These are phyloP conservation scores for Podospora bellae-mahoneyi DNA, from an alignment of 495 filamentous ascomycete genomes.

Conservation along the genomic window DNA sequence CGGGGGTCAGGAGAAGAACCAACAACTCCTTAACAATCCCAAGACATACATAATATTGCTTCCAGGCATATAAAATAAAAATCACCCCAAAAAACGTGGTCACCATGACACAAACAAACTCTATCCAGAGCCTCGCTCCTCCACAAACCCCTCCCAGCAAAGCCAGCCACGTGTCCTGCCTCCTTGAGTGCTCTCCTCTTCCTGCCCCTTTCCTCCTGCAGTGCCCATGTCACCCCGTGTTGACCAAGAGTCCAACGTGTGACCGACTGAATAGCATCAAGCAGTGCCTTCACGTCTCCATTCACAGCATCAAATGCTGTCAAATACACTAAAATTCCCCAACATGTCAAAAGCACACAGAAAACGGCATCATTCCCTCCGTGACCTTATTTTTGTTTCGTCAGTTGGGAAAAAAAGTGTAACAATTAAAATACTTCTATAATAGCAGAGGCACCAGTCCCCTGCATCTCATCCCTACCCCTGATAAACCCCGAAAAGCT, in stretches of 20 bases:
- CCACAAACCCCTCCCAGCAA: background rate
- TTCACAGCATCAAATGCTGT: background rate
- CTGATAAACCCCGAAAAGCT: no score
- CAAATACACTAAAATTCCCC: background rate
- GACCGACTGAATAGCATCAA: background rate
- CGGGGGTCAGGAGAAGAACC: background rate
- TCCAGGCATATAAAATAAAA: background rate
- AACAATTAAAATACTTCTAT: background rate
- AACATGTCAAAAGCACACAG: background rate
- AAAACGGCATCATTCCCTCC: background rate
- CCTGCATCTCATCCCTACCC: background rate
- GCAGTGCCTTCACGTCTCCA: background rate
- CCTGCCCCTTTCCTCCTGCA: background rate
- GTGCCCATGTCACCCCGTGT: background rate
- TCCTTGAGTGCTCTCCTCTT: background rate
- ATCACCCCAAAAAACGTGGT: background rate
- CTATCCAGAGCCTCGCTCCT: background rate
- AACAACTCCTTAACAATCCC: background rate
- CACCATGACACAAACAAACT: background rate
- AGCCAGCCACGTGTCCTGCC: background rate
- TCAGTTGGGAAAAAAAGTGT: background rate
- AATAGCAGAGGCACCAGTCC: background rate
- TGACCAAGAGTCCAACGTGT: background rate
- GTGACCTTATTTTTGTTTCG: no score
- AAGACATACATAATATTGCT: background rate